Conservation (phyloP, 78 protist species). For the Dictyostelium purpureum region DNA sequence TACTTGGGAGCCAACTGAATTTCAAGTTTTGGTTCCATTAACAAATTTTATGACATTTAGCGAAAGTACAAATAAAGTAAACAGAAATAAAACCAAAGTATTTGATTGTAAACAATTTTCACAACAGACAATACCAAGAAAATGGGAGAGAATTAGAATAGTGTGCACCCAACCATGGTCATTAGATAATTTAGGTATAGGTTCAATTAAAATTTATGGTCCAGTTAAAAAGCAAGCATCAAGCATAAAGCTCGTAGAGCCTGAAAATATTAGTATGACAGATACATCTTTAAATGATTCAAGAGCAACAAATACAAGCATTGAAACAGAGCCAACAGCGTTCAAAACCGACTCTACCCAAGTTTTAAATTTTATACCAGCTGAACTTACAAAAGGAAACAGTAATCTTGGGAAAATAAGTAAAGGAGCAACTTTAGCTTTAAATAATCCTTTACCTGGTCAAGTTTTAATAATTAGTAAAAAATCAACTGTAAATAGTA, state of each 20-base stretch:
- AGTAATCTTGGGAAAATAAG: not conserved
- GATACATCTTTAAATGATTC: not conserved
- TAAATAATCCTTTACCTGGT: slow-evolving; percentile 45
- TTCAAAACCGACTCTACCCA: not conserved
- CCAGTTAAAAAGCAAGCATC: not conserved
- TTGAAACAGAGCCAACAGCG: not conserved
- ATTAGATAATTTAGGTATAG: slow-evolving; percentile 6
- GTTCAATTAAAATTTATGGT: not conserved
- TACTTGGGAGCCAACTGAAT: slow-evolving; percentile 58
- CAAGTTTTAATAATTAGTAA: not conserved
- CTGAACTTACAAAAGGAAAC: not conserved
- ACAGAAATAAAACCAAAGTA: not conserved
- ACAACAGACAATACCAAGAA: not conserved
- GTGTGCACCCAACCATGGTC: slow-evolving; percentile 41
- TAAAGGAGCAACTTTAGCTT: not conserved
- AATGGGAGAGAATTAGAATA: slow-evolving; percentile 58
- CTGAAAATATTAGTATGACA: not conserved
- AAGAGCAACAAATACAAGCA: not conserved
- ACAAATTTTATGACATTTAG: slow-evolving; percentile 40
- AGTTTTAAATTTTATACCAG: not conserved
- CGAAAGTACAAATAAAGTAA: slow-evolving; percentile 16
- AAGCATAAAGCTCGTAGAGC: no score
- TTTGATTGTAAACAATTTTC: slow-evolving; percentile 6
- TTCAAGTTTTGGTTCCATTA: slow-evolving; percentile 40
- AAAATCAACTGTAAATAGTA: not conserved